Evolutionary conservation across 2,329 filamentous ascomycete species (phyloP), one percentile per base, ranked within the genome.

Genomic region (Xylaria sp.): DNA sequence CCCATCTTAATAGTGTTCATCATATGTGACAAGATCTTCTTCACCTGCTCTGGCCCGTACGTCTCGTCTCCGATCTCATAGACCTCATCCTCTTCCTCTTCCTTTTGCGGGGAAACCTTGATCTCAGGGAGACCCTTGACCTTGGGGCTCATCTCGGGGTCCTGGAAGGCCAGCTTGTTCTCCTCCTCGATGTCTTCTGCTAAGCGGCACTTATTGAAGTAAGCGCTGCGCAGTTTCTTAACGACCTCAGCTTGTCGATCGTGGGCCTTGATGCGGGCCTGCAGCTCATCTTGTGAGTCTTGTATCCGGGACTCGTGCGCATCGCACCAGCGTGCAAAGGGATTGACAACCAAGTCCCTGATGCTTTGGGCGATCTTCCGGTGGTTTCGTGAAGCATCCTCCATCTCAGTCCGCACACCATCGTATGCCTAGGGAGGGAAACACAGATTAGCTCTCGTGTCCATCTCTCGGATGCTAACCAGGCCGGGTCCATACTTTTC

Each of bases 131-230:
- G 92, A 44, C 82, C 81, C 64, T 88, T 86, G 68, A 72, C 72
- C 79, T 90, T 85, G 2, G 92, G 91, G 80, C 92, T 94, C 41
- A 81, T 84, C 76, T 91, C 88, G 1, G 94, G 94, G 73, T 94
- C 94, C 80, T 97, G 94, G 82, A 99, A 99, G 48, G 94, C 96
- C 65, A 99, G 88, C 82, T 99, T 98, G 81, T 98, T 97, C 84
- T 99, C 97, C 82, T 99, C 96, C 80, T 99, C 96, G 70, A 98
- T 84, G 79, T 99, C 96, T 80, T 99, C 97, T 7, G 98, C 92
- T 71, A 98, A 85, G 59, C 97, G 91, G 80, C 96, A 99, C 83
- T 98, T 99, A 86, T 98, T 99, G 87, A 98, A 98, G 83, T 99
- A 99, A 76, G 93, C 92, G 81, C 93, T 97, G 73, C 96, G 90